Evolutionary conservation across 129 eudicot genomes (phyloP).

Genomic region (Sambucus nigra): DNA sequence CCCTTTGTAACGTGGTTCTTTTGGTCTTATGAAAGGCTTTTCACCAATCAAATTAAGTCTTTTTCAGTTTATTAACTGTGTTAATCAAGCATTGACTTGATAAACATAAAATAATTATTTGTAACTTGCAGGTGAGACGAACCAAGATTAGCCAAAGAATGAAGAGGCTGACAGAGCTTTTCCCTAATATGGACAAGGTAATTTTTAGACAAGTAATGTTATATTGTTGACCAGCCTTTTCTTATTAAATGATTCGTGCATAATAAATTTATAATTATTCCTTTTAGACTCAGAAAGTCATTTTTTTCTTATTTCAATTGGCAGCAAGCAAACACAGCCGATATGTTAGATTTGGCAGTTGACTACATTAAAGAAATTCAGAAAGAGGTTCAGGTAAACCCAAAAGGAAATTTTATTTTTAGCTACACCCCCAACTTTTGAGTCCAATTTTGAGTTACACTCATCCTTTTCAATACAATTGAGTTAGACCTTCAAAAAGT

Average conservation of each 20-base stretch:
- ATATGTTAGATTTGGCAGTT: conserved; percentile 92
- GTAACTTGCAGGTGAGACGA: conserved; percentile 57
- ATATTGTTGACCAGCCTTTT: too few relatives aligned
- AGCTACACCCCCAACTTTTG: too few relatives aligned
- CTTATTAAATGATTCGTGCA: too few relatives aligned
- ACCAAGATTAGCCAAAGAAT: conserved; percentile 86
- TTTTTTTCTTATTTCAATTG: conserved; percentile 15
- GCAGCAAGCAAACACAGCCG: conserved; percentile 94
- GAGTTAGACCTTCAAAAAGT: neutral
- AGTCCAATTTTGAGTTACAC: too few relatives aligned
- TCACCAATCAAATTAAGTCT: neutral
- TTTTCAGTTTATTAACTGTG: neutral
- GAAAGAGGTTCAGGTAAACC: conserved; percentile 39
- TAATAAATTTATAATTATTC: too few relatives aligned
- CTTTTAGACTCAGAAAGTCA: conserved; percentile 5
- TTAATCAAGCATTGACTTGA: neutral
- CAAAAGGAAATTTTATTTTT: neutral
- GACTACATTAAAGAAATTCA: conserved; percentile 90
- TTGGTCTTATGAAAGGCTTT: neutral
- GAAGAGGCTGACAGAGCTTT: conserved; percentile 89
- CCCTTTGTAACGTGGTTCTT: too few relatives aligned
- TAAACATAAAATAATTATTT: neutral
- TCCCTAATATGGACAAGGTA: conserved; percentile 97
- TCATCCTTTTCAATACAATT: too few relatives aligned
- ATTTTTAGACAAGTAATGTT: too few relatives aligned